Base-by-base conservation (phyloP, 2,329 filamentous ascomycete species). In the Sarocladium strictum region DNA sequence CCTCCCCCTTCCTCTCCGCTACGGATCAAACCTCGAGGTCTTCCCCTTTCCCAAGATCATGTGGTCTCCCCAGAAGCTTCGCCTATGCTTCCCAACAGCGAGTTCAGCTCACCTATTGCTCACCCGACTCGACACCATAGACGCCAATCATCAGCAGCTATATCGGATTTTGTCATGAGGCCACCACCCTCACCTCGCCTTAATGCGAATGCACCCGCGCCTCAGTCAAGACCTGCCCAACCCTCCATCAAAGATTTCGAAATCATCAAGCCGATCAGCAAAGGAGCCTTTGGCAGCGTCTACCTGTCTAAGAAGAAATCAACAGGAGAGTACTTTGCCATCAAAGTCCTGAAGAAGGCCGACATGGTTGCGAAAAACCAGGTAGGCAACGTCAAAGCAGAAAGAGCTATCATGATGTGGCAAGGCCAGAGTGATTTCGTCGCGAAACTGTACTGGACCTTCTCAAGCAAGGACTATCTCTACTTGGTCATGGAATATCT, bases 341-440 rank as follows among this genome's bases (percentile, higher is more conserved):
- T 99, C 74, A 99, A 99, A 67, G 94, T 97, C 1, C 72, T 99
- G 57, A 97, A 97, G 68, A 99, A 99, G 72, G 92, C 94, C n/a
- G 94, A 99, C 76, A 99, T 99, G 94, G 90, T 99, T 58, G 94
- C 94, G 58, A 99, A 99, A 72, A 99, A 99, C 68, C 94, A 99
- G 68, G 92, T 99, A 62, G 96, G 94, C 61, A 99, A 99, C 65
- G 94, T 99, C 65, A 97, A 99, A 72, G 94, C 95, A 9, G 94
- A 99, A 72, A 84, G 94, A 61, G 95, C 95, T 21, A 99, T 99
- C 67, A 97, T 99, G 94, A 99, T 99, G 94, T 97, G 94, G 90
- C 94, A 99, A 73, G 94, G 94, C 21, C 91, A 97, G 70, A 99
- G 95, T 68, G 94, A 99, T 57, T 99, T 99, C 68, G 94, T 99